Conservation (phyloP, 1,284 basidiomycete species). For the Flammula alnicola region DNA sequence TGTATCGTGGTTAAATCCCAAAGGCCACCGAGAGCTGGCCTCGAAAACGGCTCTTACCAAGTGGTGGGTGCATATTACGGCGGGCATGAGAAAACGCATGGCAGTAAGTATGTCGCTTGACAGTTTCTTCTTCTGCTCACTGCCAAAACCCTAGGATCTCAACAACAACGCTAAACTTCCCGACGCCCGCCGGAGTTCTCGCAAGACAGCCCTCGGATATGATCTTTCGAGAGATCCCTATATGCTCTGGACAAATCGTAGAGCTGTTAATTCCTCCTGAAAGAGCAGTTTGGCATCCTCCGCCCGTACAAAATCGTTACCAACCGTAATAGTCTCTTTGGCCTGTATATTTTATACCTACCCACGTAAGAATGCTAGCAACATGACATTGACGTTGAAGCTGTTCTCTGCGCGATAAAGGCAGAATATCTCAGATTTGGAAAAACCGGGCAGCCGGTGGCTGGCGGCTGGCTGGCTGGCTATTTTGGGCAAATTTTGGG, state of each 20-base stretch:
- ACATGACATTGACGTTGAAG: slow-evolving; percentile 1
- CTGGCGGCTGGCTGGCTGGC: too few species aligned
- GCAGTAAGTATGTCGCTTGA: slow-evolving; percentile 53
- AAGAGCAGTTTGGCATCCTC: neutral
- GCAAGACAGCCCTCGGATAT: slow-evolving; percentile 59
- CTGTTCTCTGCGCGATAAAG: too few species aligned
- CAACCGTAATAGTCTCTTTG: slow-evolving; percentile 8
- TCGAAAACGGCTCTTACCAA: slow-evolving; percentile 80
- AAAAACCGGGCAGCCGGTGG: too few species aligned
- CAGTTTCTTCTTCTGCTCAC: slow-evolving; percentile 4
- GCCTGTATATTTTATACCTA: slow-evolving; percentile 8
- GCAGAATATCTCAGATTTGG: too few species aligned
- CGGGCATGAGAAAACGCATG: slow-evolving; percentile 77
- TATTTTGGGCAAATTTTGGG: too few species aligned
- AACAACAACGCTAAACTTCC: slow-evolving; percentile 68
- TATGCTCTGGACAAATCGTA: slow-evolving; percentile 83
- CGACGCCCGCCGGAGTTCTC: slow-evolving; percentile 77
- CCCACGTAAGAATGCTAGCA: slow-evolving; percentile 7
- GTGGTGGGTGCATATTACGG: slow-evolving; percentile 87
- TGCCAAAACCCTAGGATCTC: slow-evolving; percentile 59
- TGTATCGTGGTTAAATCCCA: slow-evolving; percentile 88
- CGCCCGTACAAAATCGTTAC: slow-evolving; percentile 8
- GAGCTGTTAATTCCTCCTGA: slow-evolving; percentile 53
- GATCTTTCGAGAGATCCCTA: slow-evolving; percentile 78
- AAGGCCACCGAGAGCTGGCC: slow-evolving; percentile 86